Conservation (phyloP, 139 green algal species). For the Raphidocelis subcapitata region DNA sequence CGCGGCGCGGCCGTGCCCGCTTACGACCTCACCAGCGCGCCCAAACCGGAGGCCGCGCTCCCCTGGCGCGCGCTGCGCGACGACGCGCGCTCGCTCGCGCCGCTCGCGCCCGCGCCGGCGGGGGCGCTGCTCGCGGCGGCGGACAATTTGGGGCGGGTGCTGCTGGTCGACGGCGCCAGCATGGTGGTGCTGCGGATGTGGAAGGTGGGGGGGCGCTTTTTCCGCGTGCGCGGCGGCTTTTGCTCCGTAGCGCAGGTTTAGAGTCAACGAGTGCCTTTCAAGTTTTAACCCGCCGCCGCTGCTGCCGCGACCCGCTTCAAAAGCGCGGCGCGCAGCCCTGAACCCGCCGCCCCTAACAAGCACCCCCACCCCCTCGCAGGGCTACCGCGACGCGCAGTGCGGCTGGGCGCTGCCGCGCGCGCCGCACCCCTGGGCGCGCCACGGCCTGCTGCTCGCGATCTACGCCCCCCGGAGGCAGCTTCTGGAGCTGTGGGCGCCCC, state of each 20-base stretch:
- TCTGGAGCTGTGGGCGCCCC: conserved; percentile 40
- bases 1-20: no score
- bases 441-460: conserved; percentile 41
- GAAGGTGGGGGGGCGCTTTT: conserved; percentile 44
- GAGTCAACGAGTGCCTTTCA: no score
- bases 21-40: conserved; percentile 7
- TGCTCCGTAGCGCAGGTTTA: no score
- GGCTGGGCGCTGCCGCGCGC: conserved; percentile 49
- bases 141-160: conserved; percentile 62
- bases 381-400: conserved; percentile 65
- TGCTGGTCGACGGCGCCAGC: conserved; percentile 50
- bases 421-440: neutral
- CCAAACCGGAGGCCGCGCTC: conserved; percentile 17
- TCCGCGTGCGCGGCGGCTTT: neutral
- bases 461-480: conserved; percentile 44
- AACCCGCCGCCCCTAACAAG: no score
- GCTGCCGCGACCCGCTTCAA: no score
- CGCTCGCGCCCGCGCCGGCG: conserved; percentile 25
- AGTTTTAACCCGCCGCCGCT: no score
- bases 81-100: conserved; percentile 22
- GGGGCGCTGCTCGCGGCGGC: conserved; percentile 46
- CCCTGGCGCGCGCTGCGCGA: conserved; percentile 20
- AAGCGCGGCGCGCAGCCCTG: no score
- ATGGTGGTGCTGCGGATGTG: conserved; percentile 52
- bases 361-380: conserved; percentile 16